phyloP scores from a whole-genome alignment of 768 basidiomycete species.

The Mycena galericulata region DNA sequence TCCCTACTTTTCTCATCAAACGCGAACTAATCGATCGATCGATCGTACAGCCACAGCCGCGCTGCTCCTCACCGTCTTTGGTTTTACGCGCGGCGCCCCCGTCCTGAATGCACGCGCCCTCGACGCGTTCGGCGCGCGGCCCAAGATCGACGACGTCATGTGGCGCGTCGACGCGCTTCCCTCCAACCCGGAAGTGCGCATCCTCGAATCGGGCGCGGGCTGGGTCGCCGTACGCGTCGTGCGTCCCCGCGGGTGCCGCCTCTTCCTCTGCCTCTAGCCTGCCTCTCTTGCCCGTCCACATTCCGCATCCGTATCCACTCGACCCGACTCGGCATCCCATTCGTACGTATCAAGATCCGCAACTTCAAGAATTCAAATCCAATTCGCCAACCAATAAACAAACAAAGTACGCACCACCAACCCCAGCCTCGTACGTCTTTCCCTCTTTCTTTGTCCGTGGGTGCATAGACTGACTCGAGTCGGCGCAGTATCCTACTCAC shows the following conservation, averaged over 20 bases:
- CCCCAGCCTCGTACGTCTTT: no score
- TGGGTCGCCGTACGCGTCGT: not conserved
- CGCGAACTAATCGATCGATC: not conserved
- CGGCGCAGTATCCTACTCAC: no score
- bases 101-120: not conserved
- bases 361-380: no score
- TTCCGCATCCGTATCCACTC: no score
- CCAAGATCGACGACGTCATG: conserved; percentile 15
- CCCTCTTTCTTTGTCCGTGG: no score
- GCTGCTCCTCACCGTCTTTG: not conserved
- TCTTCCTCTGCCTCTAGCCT: not conserved
- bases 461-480: no score
- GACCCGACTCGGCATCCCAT: no score
- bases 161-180: not conserved
- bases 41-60: not conserved
- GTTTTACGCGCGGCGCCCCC: conserved; percentile 8
- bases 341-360: no score
- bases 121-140: not conserved
- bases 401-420: no score
- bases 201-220: no score
- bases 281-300: no score
- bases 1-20: not conserved
- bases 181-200: not conserved
- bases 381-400: no score
- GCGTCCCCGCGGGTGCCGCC: not conserved